Evolutionary conservation across 805 yeast species (phyloP).

Genomic region (Sungouiella blattae): DNA sequence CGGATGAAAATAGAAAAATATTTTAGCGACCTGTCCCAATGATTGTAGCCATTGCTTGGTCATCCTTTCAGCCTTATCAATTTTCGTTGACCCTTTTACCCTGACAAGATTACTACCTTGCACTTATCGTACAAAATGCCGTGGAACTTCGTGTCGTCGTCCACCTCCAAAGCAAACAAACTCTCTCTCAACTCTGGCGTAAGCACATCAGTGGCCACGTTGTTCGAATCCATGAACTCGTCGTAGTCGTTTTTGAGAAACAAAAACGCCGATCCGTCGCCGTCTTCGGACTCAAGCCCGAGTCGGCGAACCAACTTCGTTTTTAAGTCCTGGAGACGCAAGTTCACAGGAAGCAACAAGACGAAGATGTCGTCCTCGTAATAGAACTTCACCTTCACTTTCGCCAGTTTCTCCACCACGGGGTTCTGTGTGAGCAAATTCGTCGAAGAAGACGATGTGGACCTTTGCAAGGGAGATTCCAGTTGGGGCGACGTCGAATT

Average conservation of each 20-base stretch:
- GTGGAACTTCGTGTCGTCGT: slow-evolving; percentile 38
- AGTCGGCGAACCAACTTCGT: slow-evolving; percentile 49
- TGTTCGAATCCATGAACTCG: slow-evolving; percentile 31
- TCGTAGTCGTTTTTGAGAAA: slow-evolving; percentile 42
- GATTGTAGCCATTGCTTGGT: no score
- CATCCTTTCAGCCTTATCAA: no score
- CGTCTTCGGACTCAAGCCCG: slow-evolving; percentile 33
- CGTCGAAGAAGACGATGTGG: slow-evolving; percentile 16
- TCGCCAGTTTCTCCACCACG: slow-evolving; percentile 13
- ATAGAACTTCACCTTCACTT: slow-evolving; percentile 68
- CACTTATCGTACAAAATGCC: slow-evolving; percentile 38
- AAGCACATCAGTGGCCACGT: slow-evolving; percentile 26
- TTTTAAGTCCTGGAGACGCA: slow-evolving; percentile 47
- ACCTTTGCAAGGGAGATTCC: slow-evolving; percentile 16
- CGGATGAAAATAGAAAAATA: neutral
- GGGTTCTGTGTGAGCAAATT: slow-evolving; percentile 13
- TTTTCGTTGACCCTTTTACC: no score
- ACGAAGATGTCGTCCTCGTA: slow-evolving; percentile 82
- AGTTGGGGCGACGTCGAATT: slow-evolving; percentile 27
- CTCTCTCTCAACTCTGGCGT: slow-evolving; percentile 22
- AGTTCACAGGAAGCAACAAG: slow-evolving; percentile 48
- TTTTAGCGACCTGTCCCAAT: no score
- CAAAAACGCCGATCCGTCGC: slow-evolving; percentile 26
- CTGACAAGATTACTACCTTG: slow-evolving; percentile 33
- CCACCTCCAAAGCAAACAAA: slow-evolving; percentile 34